Conservation (phyloP, 768 basidiomycete genomes). For the Amanita thiersii region DNA sequence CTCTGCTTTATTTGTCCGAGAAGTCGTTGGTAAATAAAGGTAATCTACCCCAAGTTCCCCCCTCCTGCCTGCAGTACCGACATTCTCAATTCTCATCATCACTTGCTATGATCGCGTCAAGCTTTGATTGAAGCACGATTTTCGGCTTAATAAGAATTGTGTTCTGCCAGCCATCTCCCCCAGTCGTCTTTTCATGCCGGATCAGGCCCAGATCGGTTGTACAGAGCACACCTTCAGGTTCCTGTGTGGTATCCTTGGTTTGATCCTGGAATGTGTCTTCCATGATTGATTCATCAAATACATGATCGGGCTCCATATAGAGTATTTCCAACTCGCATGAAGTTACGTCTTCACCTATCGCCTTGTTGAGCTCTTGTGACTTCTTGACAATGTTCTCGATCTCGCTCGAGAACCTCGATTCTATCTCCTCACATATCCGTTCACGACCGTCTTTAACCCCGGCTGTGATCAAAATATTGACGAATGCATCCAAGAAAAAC, state of each 20-base stretch:
- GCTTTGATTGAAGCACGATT: slow-evolving; percentile 39
- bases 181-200: slow-evolving; percentile 29
- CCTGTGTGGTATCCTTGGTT: slow-evolving; percentile 11
- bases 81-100: slow-evolving; percentile 9
- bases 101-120: slow-evolving; percentile 23
- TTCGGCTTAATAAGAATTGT: slow-evolving; percentile 44
- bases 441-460: slow-evolving; percentile 23
- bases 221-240: slow-evolving; percentile 34
- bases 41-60: not conserved
- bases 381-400: slow-evolving; percentile 33
- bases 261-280: slow-evolving; percentile 29
- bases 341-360: slow-evolving; percentile 50
- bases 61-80: too few relatives aligned
- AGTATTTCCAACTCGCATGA: slow-evolving; percentile 48
- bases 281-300: slow-evolving; percentile 35
- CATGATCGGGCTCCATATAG: slow-evolving; percentile 32
- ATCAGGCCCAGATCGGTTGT: slow-evolving; percentile 50
- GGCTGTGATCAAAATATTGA: slow-evolving; percentile 31
- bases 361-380: slow-evolving; percentile 45
- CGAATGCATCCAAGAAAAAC: slow-evolving; percentile 30
- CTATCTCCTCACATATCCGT: slow-evolving; percentile 29
- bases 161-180: slow-evolving; percentile 32
- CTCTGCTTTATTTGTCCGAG: not conserved
- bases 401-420: slow-evolving; percentile 33
- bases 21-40: not conserved